Evolutionary conservation across 495 filamentous ascomycete species (phyloP).

Genomic region (Aspergillus saccharolyticus): DNA sequence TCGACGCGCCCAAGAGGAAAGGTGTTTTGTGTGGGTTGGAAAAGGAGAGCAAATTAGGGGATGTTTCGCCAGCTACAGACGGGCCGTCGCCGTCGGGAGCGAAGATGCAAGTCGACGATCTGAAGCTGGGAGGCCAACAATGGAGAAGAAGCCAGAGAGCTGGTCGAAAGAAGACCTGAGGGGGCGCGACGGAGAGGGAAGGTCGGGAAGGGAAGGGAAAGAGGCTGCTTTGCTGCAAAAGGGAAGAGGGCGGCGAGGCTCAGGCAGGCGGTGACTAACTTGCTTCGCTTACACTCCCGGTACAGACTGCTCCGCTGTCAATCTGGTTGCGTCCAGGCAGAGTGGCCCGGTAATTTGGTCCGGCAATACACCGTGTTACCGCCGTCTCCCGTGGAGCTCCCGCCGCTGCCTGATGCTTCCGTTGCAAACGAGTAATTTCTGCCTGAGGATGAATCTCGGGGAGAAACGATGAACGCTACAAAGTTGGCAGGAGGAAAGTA

Average conservation of each 20-base stretch:
- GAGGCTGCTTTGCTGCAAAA: slow-evolving; percentile 5
- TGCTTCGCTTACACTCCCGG: background rate
- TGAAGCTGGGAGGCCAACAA: slow-evolving; percentile 20
- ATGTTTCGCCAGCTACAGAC: slow-evolving; percentile 18
- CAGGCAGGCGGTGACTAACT: background rate
- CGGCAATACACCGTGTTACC: background rate
- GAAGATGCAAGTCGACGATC: slow-evolving; percentile 11
- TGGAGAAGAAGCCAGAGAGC: slow-evolving; percentile 15
- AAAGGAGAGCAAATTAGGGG: slow-evolving; percentile 5
- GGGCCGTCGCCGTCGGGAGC: slow-evolving; percentile 13
- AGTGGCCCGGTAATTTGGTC: background rate
- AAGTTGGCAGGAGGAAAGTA: no score
- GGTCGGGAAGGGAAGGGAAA: slow-evolving; percentile 12
- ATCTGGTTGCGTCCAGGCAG: background rate
- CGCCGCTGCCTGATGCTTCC: background rate
- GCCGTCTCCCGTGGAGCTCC: background rate
- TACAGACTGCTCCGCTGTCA: background rate
- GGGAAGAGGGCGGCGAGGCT: slow-evolving; percentile 3
- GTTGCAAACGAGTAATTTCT: background rate
- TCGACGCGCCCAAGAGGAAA: slow-evolving; percentile 1
- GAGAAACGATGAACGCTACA: no score
- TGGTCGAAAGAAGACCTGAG: slow-evolving; percentile 26
- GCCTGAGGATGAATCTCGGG: no score
- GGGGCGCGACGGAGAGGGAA: slow-evolving; percentile 18
- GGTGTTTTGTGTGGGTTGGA: slow-evolving; percentile 13